Base-by-base conservation (phyloP, 768 basidiomycete genomes). In the button mushroom (Agaricus bisporus) region DNA sequence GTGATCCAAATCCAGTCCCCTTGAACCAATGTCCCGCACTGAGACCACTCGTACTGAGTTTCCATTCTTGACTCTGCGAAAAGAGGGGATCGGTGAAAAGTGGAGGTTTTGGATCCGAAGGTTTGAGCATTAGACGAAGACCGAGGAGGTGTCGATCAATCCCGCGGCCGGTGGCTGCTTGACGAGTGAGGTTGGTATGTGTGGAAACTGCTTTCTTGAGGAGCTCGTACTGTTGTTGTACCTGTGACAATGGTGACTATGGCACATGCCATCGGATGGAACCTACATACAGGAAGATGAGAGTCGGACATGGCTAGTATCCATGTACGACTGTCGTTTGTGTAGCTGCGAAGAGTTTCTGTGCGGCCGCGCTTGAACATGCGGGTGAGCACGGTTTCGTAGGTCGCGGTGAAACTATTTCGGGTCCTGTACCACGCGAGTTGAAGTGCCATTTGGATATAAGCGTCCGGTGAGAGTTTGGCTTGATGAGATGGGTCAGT, bases 131-230 rank as follows among this genome's bases (percentile, higher is more conserved):
- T 26, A 84, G 75, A 22, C 77, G 80, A 18, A 95, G 77, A 5
- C 91, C 93, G 58, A 95, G 83, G n/a, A 95, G 76, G 67, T 97
- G 94, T 18, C 94, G 80, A 63, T 98, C 95, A 59, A 91, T 86
- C 3, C 93, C 95, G 39, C 81, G 78, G 9, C 94, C 94, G 0
- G 81, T 81, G 41, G 88, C 83, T 0, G 91, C 88, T 58, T 85
- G 83, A 22, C 86, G 83, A 4, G 88, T 89, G 43, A 88, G 82
- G 3, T 72, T 69, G 32, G 77, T 80, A 61, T 97, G 95, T 0
- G 79, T 80, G 54, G 78, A 75, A 17, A 90, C 74, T 0, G 95
- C 94, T 7, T 76, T 74, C 6, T 72, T 76, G 2, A 98, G 78
- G 25, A 85, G 77, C 1, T 67, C 54, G 43, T 79, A 73, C 17